These are phyloP conservation scores for Bryoerythrophyllum caledonicum DNA, from an alignment of 225 moss, liverwort and hornwort species.

Conservation along the genomic window DNA sequence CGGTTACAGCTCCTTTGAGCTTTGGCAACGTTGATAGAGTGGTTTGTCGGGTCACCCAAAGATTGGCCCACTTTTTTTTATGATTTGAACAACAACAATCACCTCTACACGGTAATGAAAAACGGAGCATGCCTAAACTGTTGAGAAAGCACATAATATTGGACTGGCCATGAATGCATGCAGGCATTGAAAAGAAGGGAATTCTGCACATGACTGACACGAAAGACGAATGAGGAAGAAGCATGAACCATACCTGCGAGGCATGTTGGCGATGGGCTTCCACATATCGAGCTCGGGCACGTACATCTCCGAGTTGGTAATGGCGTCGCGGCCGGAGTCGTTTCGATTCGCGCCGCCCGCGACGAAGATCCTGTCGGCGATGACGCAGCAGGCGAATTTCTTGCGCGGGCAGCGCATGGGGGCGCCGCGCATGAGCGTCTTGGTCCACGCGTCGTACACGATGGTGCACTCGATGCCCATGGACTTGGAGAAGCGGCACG, in stretches of 20 bases:
- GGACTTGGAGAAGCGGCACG: constrained; percentile 49
- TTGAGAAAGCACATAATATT: too few species aligned
- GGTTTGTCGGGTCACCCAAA: too few species aligned
- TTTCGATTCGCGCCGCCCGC: constrained; percentile 74
- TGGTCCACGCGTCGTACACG: constrained; percentile 81
- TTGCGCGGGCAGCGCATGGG: constrained; percentile 73
- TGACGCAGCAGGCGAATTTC: constrained; percentile 81
- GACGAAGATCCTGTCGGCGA: constrained; percentile 64
- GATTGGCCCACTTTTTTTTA: too few species aligned
- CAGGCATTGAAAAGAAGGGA: too few species aligned
- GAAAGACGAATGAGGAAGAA: too few species aligned
- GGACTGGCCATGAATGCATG: too few species aligned
- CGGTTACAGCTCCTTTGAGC: too few species aligned
- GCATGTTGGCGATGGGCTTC: constrained; percentile 79
- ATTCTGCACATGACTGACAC: too few species aligned
- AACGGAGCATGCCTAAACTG: too few species aligned
- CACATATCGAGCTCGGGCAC: constrained; percentile 72
- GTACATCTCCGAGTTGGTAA: constrained; percentile 71
- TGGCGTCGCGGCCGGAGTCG: constrained; percentile 63
- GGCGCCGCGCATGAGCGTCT: constrained; percentile 65
- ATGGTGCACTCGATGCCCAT: constrained; percentile 69
- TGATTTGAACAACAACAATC: too few species aligned
- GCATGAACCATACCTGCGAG: constrained; percentile 38
- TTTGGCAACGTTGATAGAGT: too few species aligned
- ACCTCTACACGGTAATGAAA: too few species aligned